Evolutionary conservation across 768 basidiomycete genomes (phyloP), one percentile per base, ranked within the genome.

Genomic region (Trametes punicea): DNA sequence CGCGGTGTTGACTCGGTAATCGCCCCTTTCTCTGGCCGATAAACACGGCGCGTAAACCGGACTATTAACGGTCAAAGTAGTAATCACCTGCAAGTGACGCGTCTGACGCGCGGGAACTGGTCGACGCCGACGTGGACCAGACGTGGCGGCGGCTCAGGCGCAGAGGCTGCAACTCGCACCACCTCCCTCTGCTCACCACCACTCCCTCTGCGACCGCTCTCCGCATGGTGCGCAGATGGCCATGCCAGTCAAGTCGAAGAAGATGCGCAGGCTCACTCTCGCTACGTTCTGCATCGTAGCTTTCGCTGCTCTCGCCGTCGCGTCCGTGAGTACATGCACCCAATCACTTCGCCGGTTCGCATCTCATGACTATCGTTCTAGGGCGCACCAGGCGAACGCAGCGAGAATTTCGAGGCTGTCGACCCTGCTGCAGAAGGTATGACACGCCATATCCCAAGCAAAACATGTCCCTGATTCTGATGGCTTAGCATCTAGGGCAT

Each of bases 401-500:
- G 21, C 9, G 59, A 49, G 31, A 59, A 40, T 8, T 10, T 46
- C 2, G 45, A 65, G 18, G 41, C 58, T 6, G 51, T 63, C 7
- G 66, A 67, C 29, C 38, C 65, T 7, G 42, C 60, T 15, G 29
- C 49, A 11, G 66, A 67, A 64, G 68, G 68, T 65, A 45, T 5
- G 49, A 41, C 6, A 4, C 16, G 23, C 10, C 9, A 7, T 38
- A 6, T n/a, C 27, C 6, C 47, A 20, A 39, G 46, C 31, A 34
- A 8, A 41, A 42, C 46, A 41, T 23, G 42, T 38, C 27, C 50
- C 60, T 61, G 40, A 61, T 57, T 53, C 50, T 61, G 38, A 59
- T 60, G 34, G 26, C 27, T 2, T 59, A 90, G 90, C 89, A 56
- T 70, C 80, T 13, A 80, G 84, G 59, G 90, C 89, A 10, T 91